A percentile compares a stretch with the other conserved stretches of the same genome.
phyloP scores from a whole-genome alignment of 495 filamentous ascomycete species.

The Podospora pseudopauciseta region DNA sequence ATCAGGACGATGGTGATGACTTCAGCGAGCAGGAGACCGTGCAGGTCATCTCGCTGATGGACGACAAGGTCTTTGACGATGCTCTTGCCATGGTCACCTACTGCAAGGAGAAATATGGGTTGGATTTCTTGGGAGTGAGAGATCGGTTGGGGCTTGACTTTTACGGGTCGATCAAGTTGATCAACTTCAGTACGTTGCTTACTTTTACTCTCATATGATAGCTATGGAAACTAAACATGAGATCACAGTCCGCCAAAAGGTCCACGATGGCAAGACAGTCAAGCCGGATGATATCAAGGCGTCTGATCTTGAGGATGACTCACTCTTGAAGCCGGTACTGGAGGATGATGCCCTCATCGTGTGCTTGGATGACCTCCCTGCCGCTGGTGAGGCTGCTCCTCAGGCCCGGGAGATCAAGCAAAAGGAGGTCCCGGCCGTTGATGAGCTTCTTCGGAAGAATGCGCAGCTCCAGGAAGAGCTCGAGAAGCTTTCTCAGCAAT shows the following conservation, averaged over 20 bases:
- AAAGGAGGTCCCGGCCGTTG: constrained; percentile 27
- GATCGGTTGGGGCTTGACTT: constrained; percentile 73
- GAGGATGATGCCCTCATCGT: constrained; percentile 87
- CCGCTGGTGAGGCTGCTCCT: constrained; percentile 27
- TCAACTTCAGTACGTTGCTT: constrained; percentile 65
- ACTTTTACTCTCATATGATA: neutral
- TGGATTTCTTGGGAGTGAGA: constrained; percentile 67
- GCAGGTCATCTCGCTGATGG: constrained; percentile 66
- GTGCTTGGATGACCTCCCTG: constrained; percentile 70
- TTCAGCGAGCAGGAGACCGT: constrained; percentile 54
- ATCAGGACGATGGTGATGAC: constrained; percentile 38
- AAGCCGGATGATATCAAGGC: constrained; percentile 52
- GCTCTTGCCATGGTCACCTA: constrained; percentile 65
- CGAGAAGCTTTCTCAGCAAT: constrained; percentile 60
- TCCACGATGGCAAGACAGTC: constrained; percentile 44
- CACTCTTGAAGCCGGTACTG: constrained; percentile 76
- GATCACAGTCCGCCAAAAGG: constrained; percentile 38
- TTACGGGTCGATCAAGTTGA: constrained; percentile 73
- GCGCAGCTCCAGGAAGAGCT: constrained; percentile 67
- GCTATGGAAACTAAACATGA: neutral
- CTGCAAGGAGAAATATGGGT: constrained; percentile 64
- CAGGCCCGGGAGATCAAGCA: neutral
- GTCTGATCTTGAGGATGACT: constrained; percentile 64
- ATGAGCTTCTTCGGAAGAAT: constrained; percentile 54
- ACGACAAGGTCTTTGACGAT: constrained; percentile 63